Evolutionary conservation across 805 yeast genomes (phyloP).

Genomic region (Lachancea lanzarotensis): DNA sequence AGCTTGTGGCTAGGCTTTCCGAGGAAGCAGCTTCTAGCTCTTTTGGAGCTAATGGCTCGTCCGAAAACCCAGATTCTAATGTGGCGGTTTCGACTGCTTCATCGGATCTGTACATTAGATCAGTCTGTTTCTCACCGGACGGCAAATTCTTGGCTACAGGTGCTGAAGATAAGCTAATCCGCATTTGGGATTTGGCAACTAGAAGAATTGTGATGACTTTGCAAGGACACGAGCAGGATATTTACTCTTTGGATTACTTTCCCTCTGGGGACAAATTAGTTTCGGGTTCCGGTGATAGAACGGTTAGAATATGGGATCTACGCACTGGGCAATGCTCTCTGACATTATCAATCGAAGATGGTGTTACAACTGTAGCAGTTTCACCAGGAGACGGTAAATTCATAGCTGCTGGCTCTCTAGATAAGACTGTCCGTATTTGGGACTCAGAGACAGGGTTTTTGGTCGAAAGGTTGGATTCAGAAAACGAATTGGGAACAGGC

Average conservation of each 20-base stretch:
- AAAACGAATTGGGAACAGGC: slow-evolving; percentile 82
- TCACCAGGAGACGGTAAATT: slow-evolving; percentile 83
- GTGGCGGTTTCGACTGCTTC: slow-evolving; percentile 35
- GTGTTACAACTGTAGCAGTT: slow-evolving; percentile 96
- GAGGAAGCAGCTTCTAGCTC: slow-evolving; percentile 56
- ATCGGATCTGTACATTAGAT: slow-evolving; percentile 82
- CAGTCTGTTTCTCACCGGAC: slow-evolving; percentile 95
- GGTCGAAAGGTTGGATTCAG: slow-evolving; percentile 87
- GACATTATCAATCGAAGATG: slow-evolving; percentile 89
- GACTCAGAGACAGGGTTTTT: slow-evolving; percentile 87
- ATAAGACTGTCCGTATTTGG: slow-evolving; percentile 94
- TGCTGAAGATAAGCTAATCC: slow-evolving; percentile 81
- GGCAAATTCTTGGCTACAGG: slow-evolving; percentile 91
- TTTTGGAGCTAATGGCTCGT: slow-evolving; percentile 35
- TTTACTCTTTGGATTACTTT: slow-evolving; percentile 90
- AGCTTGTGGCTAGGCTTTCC: slow-evolving; percentile 73
- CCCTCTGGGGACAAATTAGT: slow-evolving; percentile 91
- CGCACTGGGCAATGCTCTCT: slow-evolving; percentile 80
- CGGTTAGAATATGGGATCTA: slow-evolving; percentile 95
- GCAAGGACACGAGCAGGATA: slow-evolving; percentile 95
- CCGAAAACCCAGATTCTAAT: slow-evolving; percentile 25
- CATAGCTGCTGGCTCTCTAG: slow-evolving; percentile 95
- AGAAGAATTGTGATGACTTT: slow-evolving; percentile 79
- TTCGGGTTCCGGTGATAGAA: slow-evolving; percentile 93
- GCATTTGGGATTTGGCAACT: slow-evolving; percentile 92